Evolutionary conservation across 495 filamentous ascomycete genomes (phyloP).

Genomic region (Penicillium egyptiacum): DNA sequence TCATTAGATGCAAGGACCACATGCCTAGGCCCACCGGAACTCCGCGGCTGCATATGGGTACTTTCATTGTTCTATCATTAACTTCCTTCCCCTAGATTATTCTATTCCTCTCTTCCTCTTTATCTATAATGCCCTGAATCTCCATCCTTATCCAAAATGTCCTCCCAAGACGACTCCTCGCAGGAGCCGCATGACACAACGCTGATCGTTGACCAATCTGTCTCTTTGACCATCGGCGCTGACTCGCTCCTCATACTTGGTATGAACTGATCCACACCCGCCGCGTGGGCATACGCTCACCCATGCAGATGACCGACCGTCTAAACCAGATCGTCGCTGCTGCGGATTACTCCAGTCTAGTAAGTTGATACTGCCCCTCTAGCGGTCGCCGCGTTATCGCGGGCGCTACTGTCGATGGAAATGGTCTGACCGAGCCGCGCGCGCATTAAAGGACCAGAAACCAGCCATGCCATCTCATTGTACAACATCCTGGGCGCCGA

Average conservation of each 20-base stretch:
- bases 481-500: constrained; percentile 87
- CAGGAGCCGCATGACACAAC: constrained; percentile 41
- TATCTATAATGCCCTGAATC: constrained; percentile 6
- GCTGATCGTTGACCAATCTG: constrained; percentile 56
- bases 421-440: constrained; percentile 18
- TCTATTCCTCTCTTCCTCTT: background rate
- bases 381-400: constrained; percentile 17
- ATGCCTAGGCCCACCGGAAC: constrained; percentile 13
- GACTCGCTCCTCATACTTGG: constrained; percentile 66
- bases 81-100: background rate
- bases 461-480: constrained; percentile 62
- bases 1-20: constrained; percentile 2
- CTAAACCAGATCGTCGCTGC: constrained; percentile 38
- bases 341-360: constrained; percentile 39
- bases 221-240: constrained; percentile 61
- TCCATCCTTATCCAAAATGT: constrained; percentile 27
- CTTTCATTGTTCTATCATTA: constrained; percentile 3
- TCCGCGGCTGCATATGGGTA: constrained; percentile 10
- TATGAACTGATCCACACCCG: constrained; percentile 29
- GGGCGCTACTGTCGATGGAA: background rate
- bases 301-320: constrained; percentile 33
- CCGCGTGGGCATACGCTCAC: constrained; percentile 6
- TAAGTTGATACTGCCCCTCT: constrained; percentile 25
- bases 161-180: constrained; percentile 20
- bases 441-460: constrained; percentile 22